Percentiles rank a stretch among this genome's conserved stretches.
These are phyloP conservation scores for Thraustochytrium striatum DNA, from an alignment of 352 stramenopile species.

Conservation along the genomic window DNA sequence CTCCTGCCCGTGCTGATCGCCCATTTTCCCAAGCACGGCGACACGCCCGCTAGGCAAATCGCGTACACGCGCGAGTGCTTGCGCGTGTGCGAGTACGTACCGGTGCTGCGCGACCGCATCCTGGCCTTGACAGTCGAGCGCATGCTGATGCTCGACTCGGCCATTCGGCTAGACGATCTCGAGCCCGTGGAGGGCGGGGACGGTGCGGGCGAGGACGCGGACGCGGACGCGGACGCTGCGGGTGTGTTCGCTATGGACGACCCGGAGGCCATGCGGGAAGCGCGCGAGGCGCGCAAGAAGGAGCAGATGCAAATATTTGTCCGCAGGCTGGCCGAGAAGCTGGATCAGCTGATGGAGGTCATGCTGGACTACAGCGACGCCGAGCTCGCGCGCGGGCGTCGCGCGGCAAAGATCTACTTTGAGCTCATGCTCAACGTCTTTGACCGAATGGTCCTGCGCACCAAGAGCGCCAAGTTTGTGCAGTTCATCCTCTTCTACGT, in stretches of 20 bases:
- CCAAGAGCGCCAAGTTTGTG: background rate
- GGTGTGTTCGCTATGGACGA: background rate
- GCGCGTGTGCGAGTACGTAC: conserved; percentile 33
- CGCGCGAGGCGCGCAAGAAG: background rate
- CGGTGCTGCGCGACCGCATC: conserved; percentile 21
- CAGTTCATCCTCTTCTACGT: conserved; percentile 46
- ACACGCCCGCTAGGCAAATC: background rate
- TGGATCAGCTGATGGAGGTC: conserved; percentile 4
- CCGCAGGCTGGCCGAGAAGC: conserved; percentile 31
- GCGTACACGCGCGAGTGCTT: background rate
- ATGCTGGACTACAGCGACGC: conserved; percentile 16
- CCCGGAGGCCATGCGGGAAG: background rate
- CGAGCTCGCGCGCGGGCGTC: conserved; percentile 1
- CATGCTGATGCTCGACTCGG: background rate
- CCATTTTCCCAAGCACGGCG: background rate
- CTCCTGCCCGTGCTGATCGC: conserved; percentile 9
- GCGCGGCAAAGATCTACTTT: conserved; percentile 6
- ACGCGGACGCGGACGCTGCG: background rate
- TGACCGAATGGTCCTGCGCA: conserved; percentile 30
- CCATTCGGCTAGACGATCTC: conserved; percentile 25
- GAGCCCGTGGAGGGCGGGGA: background rate
- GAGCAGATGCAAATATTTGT: no score
- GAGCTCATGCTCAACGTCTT: conserved; percentile 31
- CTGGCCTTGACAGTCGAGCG: conserved; percentile 1
- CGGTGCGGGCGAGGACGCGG: background rate